These are phyloP conservation scores for Pyrus betulifolia DNA, from an alignment of 306 rosid genomes.

Conservation along the genomic window DNA sequence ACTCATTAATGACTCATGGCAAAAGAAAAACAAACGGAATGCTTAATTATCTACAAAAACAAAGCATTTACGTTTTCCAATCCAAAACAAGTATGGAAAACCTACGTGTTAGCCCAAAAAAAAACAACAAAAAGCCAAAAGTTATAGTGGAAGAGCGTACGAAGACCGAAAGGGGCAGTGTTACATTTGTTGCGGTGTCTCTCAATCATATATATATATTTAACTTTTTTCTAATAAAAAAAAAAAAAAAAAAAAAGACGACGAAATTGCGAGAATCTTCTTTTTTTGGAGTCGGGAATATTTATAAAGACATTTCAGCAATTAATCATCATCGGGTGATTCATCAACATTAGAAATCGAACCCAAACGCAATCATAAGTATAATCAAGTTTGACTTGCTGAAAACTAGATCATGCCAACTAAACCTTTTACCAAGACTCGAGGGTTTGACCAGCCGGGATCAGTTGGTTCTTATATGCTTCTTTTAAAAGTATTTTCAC, in stretches of 20 bases:
- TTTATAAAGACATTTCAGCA: too few relatives aligned
- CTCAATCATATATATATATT: background rate
- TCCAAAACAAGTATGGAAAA: background rate
- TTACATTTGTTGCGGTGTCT: background rate
- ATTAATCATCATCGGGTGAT: fast-evolving
- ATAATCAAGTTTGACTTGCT: conserved; percentile 1
- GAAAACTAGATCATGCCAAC: background rate
- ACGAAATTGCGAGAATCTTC: fast-evolving
- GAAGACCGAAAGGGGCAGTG: background rate
- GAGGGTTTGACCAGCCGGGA: background rate
- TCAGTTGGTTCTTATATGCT: background rate
- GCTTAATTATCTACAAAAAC: background rate
- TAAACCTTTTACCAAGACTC: background rate
- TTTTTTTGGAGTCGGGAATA: fast-evolving
- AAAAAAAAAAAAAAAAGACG: too few relatives aligned
- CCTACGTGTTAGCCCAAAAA: background rate
- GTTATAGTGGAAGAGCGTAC: background rate
- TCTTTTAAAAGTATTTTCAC: too few relatives aligned
- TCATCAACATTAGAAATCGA: too few relatives aligned
- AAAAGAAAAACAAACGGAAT: background rate
- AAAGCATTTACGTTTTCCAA: background rate
- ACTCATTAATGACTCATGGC: background rate
- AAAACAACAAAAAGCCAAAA: background rate
- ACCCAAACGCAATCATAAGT: background rate
- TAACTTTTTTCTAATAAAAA: too few relatives aligned